Percentiles rank a stretch among this genome's conserved stretches.
Conservation (phyloP, 164 flowering plant species). For the Dillenia suffruticosa region DNA sequence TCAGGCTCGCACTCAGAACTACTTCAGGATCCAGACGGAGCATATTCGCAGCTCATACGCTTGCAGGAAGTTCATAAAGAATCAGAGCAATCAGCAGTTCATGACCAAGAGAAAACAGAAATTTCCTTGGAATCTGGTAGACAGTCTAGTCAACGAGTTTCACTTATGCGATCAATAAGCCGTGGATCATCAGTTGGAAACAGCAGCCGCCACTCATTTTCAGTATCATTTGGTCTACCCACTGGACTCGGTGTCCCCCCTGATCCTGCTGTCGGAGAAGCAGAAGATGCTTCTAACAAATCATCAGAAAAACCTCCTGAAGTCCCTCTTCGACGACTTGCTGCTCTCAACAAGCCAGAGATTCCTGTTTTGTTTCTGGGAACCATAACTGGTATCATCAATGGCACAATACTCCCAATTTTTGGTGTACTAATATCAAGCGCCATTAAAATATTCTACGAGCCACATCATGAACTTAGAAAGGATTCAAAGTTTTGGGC, state of each 20-base stretch:
- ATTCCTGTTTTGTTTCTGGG: constrained; percentile 37
- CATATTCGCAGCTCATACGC: constrained; percentile 57
- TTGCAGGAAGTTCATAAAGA: constrained; percentile 42
- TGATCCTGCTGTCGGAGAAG: constrained; percentile 1
- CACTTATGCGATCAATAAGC: constrained; percentile 28
- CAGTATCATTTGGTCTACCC: constrained; percentile 31
- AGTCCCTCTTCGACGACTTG: constrained; percentile 44
- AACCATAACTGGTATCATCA: constrained; percentile 27
- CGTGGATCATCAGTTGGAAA: constrained; percentile 41
- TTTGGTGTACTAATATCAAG: constrained; percentile 43
- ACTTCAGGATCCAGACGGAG: constrained; percentile 53
- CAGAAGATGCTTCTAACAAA: background rate
- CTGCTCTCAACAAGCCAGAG: constrained; percentile 57
- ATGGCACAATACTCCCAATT: constrained; percentile 43
- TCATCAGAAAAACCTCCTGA: constrained; percentile 12
- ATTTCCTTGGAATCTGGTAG: constrained; percentile 18
- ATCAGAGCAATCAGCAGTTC: constrained; percentile 15
- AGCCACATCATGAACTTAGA: constrained; percentile 32
- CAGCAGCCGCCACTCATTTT: constrained; percentile 38
- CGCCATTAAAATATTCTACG: constrained; percentile 33
- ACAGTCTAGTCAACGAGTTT: constrained; percentile 26
- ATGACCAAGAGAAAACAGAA: constrained; percentile 20
- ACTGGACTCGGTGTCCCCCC: constrained; percentile 17
- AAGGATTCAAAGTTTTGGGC: constrained; percentile 40
- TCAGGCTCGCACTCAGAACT: constrained; percentile 62